These are phyloP conservation scores for Neurospora sp. DNA, from an alignment of 495 filamentous ascomycete species.

Conservation along the genomic window DNA sequence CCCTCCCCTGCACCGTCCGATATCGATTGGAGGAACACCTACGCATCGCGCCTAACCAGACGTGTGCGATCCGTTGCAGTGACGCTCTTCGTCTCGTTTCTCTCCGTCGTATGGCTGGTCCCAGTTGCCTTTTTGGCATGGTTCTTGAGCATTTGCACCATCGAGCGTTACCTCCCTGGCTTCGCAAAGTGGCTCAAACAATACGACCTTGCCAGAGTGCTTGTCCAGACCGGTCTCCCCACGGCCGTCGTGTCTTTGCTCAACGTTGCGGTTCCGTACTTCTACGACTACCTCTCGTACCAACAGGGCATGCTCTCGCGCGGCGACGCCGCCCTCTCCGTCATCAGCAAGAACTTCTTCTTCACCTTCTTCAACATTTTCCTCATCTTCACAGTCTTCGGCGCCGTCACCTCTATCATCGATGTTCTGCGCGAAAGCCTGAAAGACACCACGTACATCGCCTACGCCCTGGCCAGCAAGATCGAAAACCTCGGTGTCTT, in stretches of 20 bases:
- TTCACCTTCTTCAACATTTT: slow-evolving; percentile 99
- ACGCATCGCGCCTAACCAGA: slow-evolving; percentile 62
- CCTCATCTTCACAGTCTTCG: slow-evolving; percentile 84
- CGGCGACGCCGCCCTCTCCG: slow-evolving; percentile 86
- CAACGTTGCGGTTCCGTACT: slow-evolving; percentile 79
- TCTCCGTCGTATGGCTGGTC: slow-evolving; percentile 83
- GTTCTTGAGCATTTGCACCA: slow-evolving; percentile 64
- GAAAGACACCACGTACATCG: slow-evolving; percentile 68
- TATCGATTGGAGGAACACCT: slow-evolving; percentile 89
- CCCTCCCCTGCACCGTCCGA: slow-evolving; percentile 81
- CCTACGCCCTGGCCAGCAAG: slow-evolving; percentile 62
- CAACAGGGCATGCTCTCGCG: slow-evolving; percentile 90
- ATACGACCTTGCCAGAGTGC: slow-evolving; percentile 57
- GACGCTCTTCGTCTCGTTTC: slow-evolving; percentile 65
- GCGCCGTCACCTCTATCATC: slow-evolving; percentile 66
- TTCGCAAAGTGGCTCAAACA: slow-evolving; percentile 55
- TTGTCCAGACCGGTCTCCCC: slow-evolving; percentile 81
- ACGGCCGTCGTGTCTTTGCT: slow-evolving; percentile 76
- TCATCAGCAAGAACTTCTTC: slow-evolving; percentile 98
- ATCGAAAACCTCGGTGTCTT: slow-evolving; percentile 66
- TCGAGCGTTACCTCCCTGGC: slow-evolving; percentile 60
- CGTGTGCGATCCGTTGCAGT: slow-evolving; percentile 72
- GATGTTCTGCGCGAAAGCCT: slow-evolving; percentile 60
- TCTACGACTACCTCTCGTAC: slow-evolving; percentile 89
- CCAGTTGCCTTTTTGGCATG: slow-evolving; percentile 74